A percentile compares a stretch with the other conserved stretches of the same genome.
These are phyloP conservation scores for Cantharellus anzutake DNA, from an alignment of 768 basidiomycete species.

Conservation along the genomic window DNA sequence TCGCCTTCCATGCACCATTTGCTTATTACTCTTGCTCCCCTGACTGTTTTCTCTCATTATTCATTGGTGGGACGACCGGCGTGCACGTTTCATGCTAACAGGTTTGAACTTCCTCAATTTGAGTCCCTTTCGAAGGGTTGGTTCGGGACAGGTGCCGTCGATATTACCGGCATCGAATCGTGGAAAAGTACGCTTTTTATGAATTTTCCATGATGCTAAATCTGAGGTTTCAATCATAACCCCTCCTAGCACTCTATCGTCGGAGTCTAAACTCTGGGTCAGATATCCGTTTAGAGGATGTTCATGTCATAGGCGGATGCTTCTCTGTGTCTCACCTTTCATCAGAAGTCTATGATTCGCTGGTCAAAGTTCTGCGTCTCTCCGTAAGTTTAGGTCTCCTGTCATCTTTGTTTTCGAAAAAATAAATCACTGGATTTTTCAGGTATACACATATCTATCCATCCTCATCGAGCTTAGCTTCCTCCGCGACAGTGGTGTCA, in stretches of 20 bases:
- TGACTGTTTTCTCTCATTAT: neutral
- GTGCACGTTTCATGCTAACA: neutral
- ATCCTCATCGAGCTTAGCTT: neutral
- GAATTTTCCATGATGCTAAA: neutral
- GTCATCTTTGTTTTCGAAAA: neutral
- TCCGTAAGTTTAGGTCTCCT: slow-evolving; percentile 16
- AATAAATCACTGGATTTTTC: neutral
- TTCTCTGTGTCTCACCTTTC: slow-evolving; percentile 1
- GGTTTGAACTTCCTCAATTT: neutral
- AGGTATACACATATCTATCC: neutral
- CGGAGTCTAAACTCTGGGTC: neutral
- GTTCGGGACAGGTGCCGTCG: neutral
- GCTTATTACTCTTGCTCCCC: slow-evolving; percentile 1
- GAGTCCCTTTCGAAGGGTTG: neutral
- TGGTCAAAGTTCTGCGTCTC: slow-evolving; percentile 26
- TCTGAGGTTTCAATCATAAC: neutral
- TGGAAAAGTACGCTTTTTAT: neutral
- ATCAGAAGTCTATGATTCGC: slow-evolving; percentile 17
- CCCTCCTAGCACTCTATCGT: neutral
- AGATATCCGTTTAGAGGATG: neutral
- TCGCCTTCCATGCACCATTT: slow-evolving; percentile 1
- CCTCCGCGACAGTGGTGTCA: neutral
- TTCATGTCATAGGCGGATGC: neutral
- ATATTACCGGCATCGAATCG: neutral
- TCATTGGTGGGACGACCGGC: neutral